A percentile compares a stretch with the other conserved stretches of the same genome.
Conservation (phyloP, 176 grass and related monocot species). For the Aegilops speltoides region DNA sequence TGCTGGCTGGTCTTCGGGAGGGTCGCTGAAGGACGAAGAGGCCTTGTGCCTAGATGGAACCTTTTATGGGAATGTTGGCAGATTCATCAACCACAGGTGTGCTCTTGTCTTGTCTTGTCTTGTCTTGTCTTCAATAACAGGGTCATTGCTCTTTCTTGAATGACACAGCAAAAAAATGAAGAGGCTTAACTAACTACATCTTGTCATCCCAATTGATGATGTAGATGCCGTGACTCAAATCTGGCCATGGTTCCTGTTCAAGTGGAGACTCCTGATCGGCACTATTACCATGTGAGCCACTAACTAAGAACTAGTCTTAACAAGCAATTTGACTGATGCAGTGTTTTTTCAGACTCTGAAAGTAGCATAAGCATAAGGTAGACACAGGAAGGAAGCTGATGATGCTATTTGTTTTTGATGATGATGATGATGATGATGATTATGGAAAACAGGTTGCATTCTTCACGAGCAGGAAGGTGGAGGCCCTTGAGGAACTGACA, state of each 20-base stretch:
- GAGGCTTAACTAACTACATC: neutral
- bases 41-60: slow-evolving; percentile 64
- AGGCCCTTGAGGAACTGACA: slow-evolving; percentile 82
- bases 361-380: neutral
- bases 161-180: neutral
- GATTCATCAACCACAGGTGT: slow-evolving; percentile 81
- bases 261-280: slow-evolving; percentile 70
- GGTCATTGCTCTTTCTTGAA: neutral
- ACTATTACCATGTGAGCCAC: slow-evolving; percentile 65
- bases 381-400: neutral
- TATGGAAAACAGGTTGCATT: slow-evolving; percentile 55
- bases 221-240: slow-evolving; percentile 70
- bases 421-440: too few species aligned
- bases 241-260: slow-evolving; percentile 66
- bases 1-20: slow-evolving; percentile 61
- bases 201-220: neutral
- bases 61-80: slow-evolving; percentile 72
- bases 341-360: neutral
- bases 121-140: neutral
- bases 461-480: slow-evolving; percentile 75
- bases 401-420: slow-evolving; percentile 9
- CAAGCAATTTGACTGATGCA: neutral
- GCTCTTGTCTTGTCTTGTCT: neutral
- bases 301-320: neutral
- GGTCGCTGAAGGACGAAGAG: slow-evolving; percentile 49